Base-by-base conservation (phyloP, 208 protist genomes). In the Wallacemonas sp. region DNA sequence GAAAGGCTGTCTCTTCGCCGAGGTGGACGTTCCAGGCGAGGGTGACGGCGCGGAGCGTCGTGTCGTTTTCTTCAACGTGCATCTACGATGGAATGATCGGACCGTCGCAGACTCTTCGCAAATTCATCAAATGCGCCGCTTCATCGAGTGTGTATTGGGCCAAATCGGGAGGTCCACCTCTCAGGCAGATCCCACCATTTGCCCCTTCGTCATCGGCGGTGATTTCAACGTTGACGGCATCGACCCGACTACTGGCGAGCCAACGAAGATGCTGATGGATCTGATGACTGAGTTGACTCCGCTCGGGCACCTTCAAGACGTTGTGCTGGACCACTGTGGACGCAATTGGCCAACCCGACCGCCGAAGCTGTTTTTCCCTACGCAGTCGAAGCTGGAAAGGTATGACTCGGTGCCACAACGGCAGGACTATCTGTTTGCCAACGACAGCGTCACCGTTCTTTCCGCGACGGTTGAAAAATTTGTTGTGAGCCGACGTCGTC, bases 361-460 rank as follows among this genome's bases (percentile, higher is more conserved):
- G 17, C 63, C 88, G 0, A 87, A 82, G 41, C 66, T 90, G 2
- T 94, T 94, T 68, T 96, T 96, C 44, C 86, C 80, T 19, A 78
- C 85, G n/a, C 75, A 88, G 61, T 87, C 86, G n/a, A 89, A 86
- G 63, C 79, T 96, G 27, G 72, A 81, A 51, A 73, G 71, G 15
- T 70, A 81, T 54, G 79, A 81, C 47, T 59, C 79, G 8, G 72
- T 66, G 2, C 86, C 91, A 36, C 88, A 91, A 65, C 73, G 91
- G 30, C 88, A 96, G 56, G 91, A 96, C 54, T 96, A 92, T 64
- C 80, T 96, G n/a, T 75, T 96, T 62, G 77, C 81, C n/a, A 82
- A 75, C 66, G 62, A 70, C 3, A 27, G 55, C 14, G 64, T 94
- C 33, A 61, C 46, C 34, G 76, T 80, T 11, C 42, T 63, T 26